Percentiles rank a stretch among this genome's conserved stretches.
These are phyloP conservation scores for Tephrocybe sp. DNA, from an alignment of 768 basidiomycete species.

Conservation along the genomic window DNA sequence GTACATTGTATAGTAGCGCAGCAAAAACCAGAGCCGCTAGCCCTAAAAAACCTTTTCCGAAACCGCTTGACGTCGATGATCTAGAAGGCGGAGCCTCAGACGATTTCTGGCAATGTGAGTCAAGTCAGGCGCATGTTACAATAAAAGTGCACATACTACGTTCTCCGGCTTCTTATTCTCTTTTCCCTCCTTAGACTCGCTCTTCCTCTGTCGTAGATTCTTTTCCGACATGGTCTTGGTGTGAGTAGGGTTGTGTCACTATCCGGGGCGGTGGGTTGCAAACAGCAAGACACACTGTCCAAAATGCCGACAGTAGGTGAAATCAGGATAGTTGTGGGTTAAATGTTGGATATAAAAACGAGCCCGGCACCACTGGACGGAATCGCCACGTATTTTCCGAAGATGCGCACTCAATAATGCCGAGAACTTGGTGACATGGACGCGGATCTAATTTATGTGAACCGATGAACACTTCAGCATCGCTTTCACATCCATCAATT, in stretches of 20 bases:
- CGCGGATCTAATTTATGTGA: too few species aligned
- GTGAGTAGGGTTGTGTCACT: neutral
- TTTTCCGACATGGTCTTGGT: conserved; percentile 3
- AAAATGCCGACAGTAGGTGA: too few species aligned
- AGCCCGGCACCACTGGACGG: neutral
- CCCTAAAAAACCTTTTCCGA: conserved; percentile 6
- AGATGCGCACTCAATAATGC: neutral
- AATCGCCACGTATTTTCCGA: neutral
- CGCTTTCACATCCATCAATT: too few species aligned
- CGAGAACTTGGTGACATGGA: too few species aligned
- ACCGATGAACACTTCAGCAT: too few species aligned
- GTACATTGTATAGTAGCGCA: conserved; percentile 14
- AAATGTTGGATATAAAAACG: neutral
- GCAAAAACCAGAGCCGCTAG: conserved; percentile 8
- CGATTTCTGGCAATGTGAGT: neutral
- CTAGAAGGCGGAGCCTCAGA: neutral
- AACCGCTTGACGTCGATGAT: neutral
- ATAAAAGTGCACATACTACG: neutral
- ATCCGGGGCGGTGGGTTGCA: too few species aligned
- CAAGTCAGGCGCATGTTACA: neutral
- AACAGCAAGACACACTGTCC: too few species aligned
- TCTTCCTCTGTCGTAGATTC: conserved; percentile 11
- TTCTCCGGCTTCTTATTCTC: conserved; percentile 1
- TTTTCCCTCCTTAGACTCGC: neutral
- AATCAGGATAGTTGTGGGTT: neutral